Conservation (phyloP, 345 rosid species). For the Boechera retrofracta region DNA sequence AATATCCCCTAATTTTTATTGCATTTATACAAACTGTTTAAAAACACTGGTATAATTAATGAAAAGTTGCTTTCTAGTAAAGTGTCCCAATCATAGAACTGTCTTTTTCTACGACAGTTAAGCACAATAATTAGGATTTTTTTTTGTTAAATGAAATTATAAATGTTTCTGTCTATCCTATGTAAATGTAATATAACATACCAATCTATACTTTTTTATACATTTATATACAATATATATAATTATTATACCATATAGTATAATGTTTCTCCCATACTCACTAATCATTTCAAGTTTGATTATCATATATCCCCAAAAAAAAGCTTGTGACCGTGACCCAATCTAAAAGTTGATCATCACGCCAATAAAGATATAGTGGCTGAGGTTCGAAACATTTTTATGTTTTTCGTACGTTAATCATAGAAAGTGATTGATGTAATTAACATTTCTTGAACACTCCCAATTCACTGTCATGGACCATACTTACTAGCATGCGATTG, state of each 20-base stretch:
- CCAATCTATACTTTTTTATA: not conserved
- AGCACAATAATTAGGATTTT: slow-evolving; percentile 18
- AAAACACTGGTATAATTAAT: not conserved
- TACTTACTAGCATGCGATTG: not conserved
- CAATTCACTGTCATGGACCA: slow-evolving; percentile 22
- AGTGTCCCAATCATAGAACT: slow-evolving; percentile 35
- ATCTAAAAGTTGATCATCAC: slow-evolving; percentile 41
- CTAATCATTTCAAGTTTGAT: slow-evolving; percentile 37
- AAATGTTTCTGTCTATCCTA: slow-evolving; percentile 2
- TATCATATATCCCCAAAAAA: slow-evolving; percentile 26
- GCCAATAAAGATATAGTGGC: slow-evolving; percentile 26
- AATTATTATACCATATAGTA: not conserved
- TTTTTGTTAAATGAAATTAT: not conserved
- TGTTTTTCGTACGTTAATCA: slow-evolving; percentile 7
- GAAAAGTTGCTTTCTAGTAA: slow-evolving; percentile 30
- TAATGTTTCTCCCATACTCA: slow-evolving; percentile 25
- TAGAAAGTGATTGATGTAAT: slow-evolving; percentile 24
- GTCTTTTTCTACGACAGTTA: slow-evolving; percentile 30
- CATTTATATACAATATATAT: not conserved
- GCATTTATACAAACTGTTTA: slow-evolving; percentile 20
- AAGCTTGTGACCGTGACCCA: slow-evolving; percentile 38
- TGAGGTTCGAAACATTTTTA: not conserved
- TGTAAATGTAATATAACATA: slow-evolving; percentile 19
- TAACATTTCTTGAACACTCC: slow-evolving; percentile 12
- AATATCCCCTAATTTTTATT: not conserved